These are phyloP conservation scores for Aspergillus thermomutatus DNA, from an alignment of 2,329 filamentous ascomycete genomes.

Conservation along the genomic window DNA sequence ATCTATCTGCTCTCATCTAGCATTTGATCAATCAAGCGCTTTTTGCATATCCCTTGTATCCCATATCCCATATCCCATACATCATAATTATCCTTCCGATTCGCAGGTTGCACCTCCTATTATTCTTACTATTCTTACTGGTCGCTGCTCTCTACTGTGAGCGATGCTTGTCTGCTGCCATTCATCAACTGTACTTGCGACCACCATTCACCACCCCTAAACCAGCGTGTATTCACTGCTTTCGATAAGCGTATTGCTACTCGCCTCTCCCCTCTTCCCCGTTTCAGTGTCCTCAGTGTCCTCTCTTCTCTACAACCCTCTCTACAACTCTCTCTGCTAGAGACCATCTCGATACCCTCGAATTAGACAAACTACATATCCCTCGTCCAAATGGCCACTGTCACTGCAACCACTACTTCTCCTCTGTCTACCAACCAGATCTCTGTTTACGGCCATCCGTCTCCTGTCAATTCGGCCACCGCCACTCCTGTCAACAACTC, in stretches of 20 bases:
- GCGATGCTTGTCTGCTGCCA: background rate
- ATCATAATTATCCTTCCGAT: background rate
- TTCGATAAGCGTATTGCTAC: background rate
- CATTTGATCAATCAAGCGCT: background rate
- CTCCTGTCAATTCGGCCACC: slow-evolving; percentile 46
- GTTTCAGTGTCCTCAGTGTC: background rate
- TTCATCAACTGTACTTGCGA: background rate
- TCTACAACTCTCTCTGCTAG: background rate
- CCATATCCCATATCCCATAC: background rate
- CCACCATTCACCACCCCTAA: background rate
- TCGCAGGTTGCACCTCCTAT: background rate
- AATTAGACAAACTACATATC: background rate
- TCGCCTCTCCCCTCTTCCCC: background rate
- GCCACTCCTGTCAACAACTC: slow-evolving; percentile 54
- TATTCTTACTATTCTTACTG: background rate
- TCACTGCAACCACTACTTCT: slow-evolving; percentile 26
- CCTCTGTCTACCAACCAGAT: slow-evolving; percentile 28
- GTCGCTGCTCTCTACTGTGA: background rate
- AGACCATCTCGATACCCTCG: background rate
- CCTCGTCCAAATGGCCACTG: slow-evolving; percentile 26
- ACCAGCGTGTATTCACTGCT: background rate
- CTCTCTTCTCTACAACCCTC: background rate
- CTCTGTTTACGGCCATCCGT: slow-evolving; percentile 39
- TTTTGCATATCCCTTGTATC: background rate
- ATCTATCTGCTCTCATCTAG: too few relatives aligned